Evolutionary conservation across 163 green algal genomes (phyloP).

Genomic region (Chlamydomonas reinhardtii): DNA sequence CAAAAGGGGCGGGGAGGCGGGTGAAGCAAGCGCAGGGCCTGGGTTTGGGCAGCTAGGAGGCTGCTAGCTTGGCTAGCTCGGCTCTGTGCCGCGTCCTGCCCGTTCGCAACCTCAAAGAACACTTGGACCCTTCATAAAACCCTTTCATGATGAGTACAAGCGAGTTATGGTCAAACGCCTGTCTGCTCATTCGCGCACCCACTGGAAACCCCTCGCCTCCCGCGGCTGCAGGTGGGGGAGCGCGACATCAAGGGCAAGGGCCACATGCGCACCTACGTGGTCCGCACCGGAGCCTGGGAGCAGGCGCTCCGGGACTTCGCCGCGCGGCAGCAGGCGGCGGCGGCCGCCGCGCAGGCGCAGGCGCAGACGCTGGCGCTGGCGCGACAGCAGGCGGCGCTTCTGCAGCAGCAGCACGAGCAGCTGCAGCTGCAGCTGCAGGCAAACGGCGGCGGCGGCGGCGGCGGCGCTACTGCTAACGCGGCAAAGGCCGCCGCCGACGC

Average conservation of each 20-base stretch:
- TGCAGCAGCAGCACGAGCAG: not conserved
- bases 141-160: no score
- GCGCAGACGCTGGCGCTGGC: not conserved
- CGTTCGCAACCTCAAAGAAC: no score
- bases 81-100: no score
- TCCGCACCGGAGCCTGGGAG: conserved; percentile 22
- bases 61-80: no score
- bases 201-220: no score
- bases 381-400: not conserved
- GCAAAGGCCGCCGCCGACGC: not conserved
- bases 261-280: conserved; percentile 64
- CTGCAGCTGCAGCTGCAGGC: conserved; percentile 12
- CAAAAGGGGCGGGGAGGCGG: no score
- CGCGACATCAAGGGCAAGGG: conserved; percentile 74
- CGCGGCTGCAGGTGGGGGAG: conserved; percentile 44
- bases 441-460: not conserved
- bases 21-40: no score
- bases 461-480: not conserved
- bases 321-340: not conserved
- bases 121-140: no score
- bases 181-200: no score
- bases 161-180: no score
- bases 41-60: no score
- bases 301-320: conserved; percentile 2
- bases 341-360: not conserved